These are phyloP conservation scores for Trichoderma koningiopsis DNA, from an alignment of 2,329 filamentous ascomycete genomes.

Conservation along the genomic window DNA sequence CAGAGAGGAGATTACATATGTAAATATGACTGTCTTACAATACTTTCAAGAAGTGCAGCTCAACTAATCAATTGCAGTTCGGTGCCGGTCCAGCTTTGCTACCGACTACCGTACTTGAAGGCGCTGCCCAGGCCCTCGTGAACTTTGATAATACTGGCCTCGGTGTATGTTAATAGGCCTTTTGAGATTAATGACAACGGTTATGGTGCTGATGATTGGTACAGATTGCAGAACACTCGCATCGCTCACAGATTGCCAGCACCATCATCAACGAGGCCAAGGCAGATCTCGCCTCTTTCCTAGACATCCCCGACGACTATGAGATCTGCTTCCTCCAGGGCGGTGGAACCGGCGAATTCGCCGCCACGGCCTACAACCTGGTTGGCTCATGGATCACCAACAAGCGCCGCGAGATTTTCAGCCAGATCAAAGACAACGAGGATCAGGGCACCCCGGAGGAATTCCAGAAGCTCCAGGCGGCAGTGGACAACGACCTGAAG, in stretches of 20 bases:
- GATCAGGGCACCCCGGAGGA: not conserved
- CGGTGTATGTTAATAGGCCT: slow-evolving; percentile 52
- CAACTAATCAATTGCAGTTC: slow-evolving; percentile 48
- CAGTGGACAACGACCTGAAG: slow-evolving; percentile 70
- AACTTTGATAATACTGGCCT: slow-evolving; percentile 77
- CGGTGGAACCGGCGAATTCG: slow-evolving; percentile 82
- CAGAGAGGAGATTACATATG: slow-evolving; percentile 73
- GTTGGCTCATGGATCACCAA: slow-evolving; percentile 1
- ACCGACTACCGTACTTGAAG: slow-evolving; percentile 78
- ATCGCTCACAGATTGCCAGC: slow-evolving; percentile 77
- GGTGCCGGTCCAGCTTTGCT: slow-evolving; percentile 88
- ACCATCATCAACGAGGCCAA: slow-evolving; percentile 80
- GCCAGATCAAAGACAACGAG: not conserved
- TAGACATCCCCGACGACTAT: slow-evolving; percentile 84
- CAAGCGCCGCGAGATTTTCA: not conserved
- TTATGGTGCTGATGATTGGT: too few species aligned
- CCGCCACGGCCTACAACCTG: not conserved
- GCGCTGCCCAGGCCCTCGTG: slow-evolving; percentile 73
- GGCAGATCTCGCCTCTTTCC: slow-evolving; percentile 68
- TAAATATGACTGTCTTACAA: too few species aligned
- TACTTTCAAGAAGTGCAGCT: too few species aligned
- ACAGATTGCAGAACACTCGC: slow-evolving; percentile 78
- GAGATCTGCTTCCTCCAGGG: slow-evolving; percentile 87
- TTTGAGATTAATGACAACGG: too few species aligned
- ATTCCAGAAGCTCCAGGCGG: slow-evolving; percentile 57